Percentiles rank a stretch among this genome's conserved stretches.
phyloP scores from a whole-genome alignment of 768 basidiomycete species.

The Hygrocybe coccinea region DNA sequence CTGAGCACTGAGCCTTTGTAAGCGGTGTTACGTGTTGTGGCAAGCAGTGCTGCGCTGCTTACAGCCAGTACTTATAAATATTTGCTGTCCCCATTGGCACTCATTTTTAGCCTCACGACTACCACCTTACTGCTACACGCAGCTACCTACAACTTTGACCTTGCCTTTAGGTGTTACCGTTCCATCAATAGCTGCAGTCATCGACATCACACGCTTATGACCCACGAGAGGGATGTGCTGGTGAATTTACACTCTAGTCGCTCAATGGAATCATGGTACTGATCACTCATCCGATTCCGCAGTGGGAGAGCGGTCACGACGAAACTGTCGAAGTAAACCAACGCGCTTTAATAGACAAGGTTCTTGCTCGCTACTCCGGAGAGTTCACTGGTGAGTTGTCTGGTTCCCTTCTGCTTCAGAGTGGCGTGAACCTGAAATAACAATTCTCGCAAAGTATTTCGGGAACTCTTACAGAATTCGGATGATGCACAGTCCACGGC shows the following conservation, averaged over 20 bases:
- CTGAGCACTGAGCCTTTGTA: no score
- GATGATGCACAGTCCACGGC: slow-evolving; percentile 79
- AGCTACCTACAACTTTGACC: no score
- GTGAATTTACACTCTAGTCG: slow-evolving; percentile 7
- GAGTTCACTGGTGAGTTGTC: slow-evolving; percentile 64
- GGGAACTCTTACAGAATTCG: slow-evolving; percentile 93
- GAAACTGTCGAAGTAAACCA: slow-evolving; percentile 91
- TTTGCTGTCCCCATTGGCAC: no score
- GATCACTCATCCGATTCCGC: neutral
- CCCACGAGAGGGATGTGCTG: slow-evolving; percentile 26
- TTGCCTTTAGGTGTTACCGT: no score
- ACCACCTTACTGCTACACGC: no score
- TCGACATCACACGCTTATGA: slow-evolving; percentile 9
- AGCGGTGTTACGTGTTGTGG: no score
- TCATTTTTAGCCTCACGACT: no score
- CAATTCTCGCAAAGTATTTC: slow-evolving; percentile 33
- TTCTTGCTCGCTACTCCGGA: slow-evolving; percentile 91
- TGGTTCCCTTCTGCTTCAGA: neutral
- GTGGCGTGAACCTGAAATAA: neutral
- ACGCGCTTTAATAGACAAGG: slow-evolving; percentile 94
- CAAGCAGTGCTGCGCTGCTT: no score
- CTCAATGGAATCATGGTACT: neutral
- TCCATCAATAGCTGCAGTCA: no score
- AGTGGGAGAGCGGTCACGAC: slow-evolving; percentile 62
- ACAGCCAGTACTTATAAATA: no score